Evolutionary conservation across 306 rosid species (phyloP), one percentile per base, ranked within the genome.

Genomic region (Carpinus viminea): DNA sequence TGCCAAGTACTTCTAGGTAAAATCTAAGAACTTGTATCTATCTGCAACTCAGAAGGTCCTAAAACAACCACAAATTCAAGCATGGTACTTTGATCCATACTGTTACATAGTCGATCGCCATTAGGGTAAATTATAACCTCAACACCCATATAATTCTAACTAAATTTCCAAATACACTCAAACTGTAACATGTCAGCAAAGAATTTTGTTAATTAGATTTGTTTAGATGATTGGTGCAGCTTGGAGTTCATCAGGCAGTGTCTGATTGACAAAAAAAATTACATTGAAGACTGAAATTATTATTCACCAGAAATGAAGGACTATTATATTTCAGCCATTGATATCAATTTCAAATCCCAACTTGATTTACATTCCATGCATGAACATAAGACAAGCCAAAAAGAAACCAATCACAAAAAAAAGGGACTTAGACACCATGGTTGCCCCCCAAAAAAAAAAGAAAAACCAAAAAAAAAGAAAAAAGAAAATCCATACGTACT

Each of bases 21-120:
- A 28, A 59, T 24, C 65, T 59, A 24, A 59, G 65, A 59, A 16
- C 65, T 59, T 59, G 34, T 26, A 24, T 59, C 36, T 59, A 7
- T 48, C 52, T 48, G 52, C 65, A 18, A 59, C 34, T 59, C 36
- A 59, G 65, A 59, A 24, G 12, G 65, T 41, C 28, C 36, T 20
- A 36, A 24, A 64, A 64, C 41, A 64, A 34, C 70, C 70, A 64
- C 70, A 64, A 64, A 16, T 64, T 34, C 45, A 36, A 64, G 45
- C 43, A 34, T 34, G 46, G n/a, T 64, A 17, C 46, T 36, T 34
- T 18, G 34, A 34, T 34, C 21, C 34, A 31, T 12, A 36, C 69
- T 34, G 4, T 34, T 15, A 15, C 16, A 15, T 16, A 62, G 46
- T 31, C 13, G 69, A 57, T 57, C 69, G 15, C n/a, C 41, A 62